phyloP scores from a whole-genome alignment of 2,329 filamentous ascomycete species.

The Blastomyces parvus region DNA sequence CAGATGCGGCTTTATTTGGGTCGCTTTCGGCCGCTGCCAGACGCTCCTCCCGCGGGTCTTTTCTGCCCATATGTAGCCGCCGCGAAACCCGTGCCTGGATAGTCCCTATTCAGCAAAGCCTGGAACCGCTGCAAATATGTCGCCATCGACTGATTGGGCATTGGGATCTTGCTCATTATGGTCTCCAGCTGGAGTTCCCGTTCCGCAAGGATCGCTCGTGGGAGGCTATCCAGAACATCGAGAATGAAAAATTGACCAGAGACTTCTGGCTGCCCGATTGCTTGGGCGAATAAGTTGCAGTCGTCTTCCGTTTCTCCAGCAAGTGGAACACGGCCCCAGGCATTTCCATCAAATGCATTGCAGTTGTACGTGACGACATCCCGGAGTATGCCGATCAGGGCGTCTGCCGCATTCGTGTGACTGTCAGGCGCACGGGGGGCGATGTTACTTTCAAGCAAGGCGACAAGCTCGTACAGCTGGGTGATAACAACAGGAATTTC shows the following conservation, averaged over 20 bases:
- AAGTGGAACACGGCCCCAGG: slow-evolving; percentile 27
- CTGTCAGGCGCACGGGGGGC: slow-evolving; percentile 28
- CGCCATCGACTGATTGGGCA: slow-evolving; percentile 35
- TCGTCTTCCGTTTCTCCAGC: slow-evolving; percentile 33
- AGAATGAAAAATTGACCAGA: slow-evolving; percentile 27
- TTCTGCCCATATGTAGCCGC: slow-evolving; percentile 21
- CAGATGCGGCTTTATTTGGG: slow-evolving; percentile 20
- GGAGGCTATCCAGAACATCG: slow-evolving; percentile 30
- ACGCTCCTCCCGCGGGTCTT: slow-evolving; percentile 23
- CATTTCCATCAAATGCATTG: slow-evolving; percentile 31
- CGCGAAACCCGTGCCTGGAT: slow-evolving; percentile 13
- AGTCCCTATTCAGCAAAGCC: slow-evolving; percentile 21
- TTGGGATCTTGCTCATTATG: slow-evolving; percentile 38
- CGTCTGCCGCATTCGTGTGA: slow-evolving; percentile 29
- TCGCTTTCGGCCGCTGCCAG: slow-evolving; percentile 24
- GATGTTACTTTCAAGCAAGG: slow-evolving; percentile 28
- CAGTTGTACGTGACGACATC: slow-evolving; percentile 31
- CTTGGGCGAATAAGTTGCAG: slow-evolving; percentile 35
- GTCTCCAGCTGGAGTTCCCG: slow-evolving; percentile 24
- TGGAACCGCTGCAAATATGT: slow-evolving; percentile 28
- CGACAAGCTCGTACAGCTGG: slow-evolving; percentile 24
- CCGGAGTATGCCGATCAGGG: slow-evolving; percentile 31
- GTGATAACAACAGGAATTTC: slow-evolving; percentile 27
- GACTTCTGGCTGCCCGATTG: slow-evolving; percentile 28
- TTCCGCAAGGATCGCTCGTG: slow-evolving; percentile 24